Evolutionary conservation across 148 eudicot species (phyloP), one percentile per base, ranked within the genome.

Genomic region (Polygonum maritimum): DNA sequence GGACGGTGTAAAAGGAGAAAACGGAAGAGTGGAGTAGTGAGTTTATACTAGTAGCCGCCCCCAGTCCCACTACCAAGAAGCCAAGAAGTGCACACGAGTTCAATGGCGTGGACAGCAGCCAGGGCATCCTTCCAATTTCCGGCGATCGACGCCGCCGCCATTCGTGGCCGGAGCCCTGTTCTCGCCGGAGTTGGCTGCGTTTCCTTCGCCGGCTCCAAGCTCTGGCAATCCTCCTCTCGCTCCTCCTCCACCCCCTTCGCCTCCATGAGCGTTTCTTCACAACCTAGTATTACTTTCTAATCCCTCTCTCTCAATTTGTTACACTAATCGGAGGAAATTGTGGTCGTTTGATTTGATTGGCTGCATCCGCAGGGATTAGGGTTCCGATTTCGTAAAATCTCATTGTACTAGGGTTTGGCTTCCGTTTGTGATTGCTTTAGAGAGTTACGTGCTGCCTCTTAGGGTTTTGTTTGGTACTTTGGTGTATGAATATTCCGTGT

Each of bases 91-190:
- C 26, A 5, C 38, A 4, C 13, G 16, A 9, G 14, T 65, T 36
- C n/a, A 3, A 91, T 89, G 97, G 83, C 87, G 75, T 89, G 89
- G 92, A 80, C 78, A 51, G 87, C 87, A 73, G 85, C 82, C 40
- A 85, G 85, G 72, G 77, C 73, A 2, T 41, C 51, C 80, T 83
- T 92, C 21, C 77, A 80, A 19, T 5, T 88, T 9, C 94, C 94
- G 79, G 81, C 92, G 38, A 58, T 87, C 18, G 86, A 86, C 55
- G 63, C 77, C 62, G 83, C 80, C 58, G 80, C 82, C 5, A 65
- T 88, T 19, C 89, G 89, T 44, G n/a, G 2, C 8, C 80, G 81
- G 18, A 84, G 76, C 67, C 87, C 90, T 15, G 6, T 87, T 22
- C 86, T 83, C 38, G 88, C 76, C 47, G 92, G 91, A 2, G 21